Evolutionary conservation across 106 monocot species (phyloP).

Genomic region (Allium fistulosum): DNA sequence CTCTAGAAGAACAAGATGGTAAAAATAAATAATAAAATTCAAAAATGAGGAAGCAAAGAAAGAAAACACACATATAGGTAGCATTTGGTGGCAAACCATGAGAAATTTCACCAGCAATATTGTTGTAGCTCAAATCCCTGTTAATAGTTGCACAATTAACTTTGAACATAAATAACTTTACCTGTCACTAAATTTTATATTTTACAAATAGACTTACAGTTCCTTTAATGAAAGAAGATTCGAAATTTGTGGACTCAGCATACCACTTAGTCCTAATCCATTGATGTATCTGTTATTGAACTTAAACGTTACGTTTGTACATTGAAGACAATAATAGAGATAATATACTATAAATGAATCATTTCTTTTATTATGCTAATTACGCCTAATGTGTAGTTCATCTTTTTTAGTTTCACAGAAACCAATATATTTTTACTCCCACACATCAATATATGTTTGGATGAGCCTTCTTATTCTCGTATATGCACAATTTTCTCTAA

Average conservation of each 20-base stretch:
- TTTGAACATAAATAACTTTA: too few relatives aligned
- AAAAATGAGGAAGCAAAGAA: background rate
- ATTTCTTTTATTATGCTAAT: too few relatives aligned
- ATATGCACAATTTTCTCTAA: too few relatives aligned
- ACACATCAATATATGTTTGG: too few relatives aligned
- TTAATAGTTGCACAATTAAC: too few relatives aligned
- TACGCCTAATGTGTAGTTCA: too few relatives aligned
- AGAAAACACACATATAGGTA: background rate
- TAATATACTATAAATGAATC: too few relatives aligned
- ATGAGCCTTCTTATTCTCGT: too few relatives aligned
- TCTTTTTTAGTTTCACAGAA: too few relatives aligned
- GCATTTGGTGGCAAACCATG: background rate
- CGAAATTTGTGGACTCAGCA: background rate
- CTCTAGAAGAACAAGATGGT: background rate
- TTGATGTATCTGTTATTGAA: background rate
- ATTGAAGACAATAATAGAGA: too few relatives aligned
- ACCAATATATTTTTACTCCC: too few relatives aligned
- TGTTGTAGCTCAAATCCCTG: background rate
- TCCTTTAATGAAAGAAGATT: background rate
- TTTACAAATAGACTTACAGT: background rate
- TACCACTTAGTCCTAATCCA: background rate
- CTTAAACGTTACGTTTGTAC: too few relatives aligned
- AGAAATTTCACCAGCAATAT: background rate
- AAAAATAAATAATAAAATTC: background rate
- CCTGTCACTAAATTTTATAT: background rate